Evolutionary conservation across 1,284 basidiomycete species (phyloP).

Genomic region (Tilletia caries): DNA sequence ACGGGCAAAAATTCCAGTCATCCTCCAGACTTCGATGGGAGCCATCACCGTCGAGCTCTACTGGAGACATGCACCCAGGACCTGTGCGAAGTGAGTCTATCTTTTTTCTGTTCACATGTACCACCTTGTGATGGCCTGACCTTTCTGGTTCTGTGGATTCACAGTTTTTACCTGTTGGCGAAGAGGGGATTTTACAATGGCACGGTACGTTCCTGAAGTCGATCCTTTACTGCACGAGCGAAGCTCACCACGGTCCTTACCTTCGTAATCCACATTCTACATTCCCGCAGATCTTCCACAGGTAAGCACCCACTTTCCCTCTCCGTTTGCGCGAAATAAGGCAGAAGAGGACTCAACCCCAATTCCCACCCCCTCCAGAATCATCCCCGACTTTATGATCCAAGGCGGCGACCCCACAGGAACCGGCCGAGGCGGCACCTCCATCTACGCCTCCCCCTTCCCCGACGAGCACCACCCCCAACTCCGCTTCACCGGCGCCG

Average conservation of each 20-base stretch:
- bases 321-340: too few species aligned
- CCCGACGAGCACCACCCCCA: constrained; percentile 23
- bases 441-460: constrained; percentile 39
- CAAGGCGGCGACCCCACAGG: constrained; percentile 38
- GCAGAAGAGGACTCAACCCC: background rate
- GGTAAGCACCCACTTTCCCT: background rate
- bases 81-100: constrained; percentile 31
- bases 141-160: background rate
- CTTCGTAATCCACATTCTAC: too few species aligned
- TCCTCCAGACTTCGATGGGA: constrained; percentile 47
- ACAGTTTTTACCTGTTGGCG: constrained; percentile 42
- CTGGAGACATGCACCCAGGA: constrained; percentile 46
- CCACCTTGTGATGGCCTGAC: background rate
- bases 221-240: background rate
- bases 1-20: constrained; percentile 18
- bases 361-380: background rate
- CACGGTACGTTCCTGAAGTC: constrained; percentile 15
- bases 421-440: constrained; percentile 32
- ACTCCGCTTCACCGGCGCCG: constrained; percentile 35
- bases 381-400: constrained; percentile 32
- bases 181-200: constrained; percentile 50
- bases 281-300: constrained; percentile 14
- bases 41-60: constrained; percentile 45
- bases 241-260: too few species aligned
- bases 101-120: background rate